A percentile compares a stretch with the other conserved stretches of the same genome.
Conservation (phyloP, 2,329 filamentous ascomycete genomes). For the Ilyonectria mors-panacis region DNA sequence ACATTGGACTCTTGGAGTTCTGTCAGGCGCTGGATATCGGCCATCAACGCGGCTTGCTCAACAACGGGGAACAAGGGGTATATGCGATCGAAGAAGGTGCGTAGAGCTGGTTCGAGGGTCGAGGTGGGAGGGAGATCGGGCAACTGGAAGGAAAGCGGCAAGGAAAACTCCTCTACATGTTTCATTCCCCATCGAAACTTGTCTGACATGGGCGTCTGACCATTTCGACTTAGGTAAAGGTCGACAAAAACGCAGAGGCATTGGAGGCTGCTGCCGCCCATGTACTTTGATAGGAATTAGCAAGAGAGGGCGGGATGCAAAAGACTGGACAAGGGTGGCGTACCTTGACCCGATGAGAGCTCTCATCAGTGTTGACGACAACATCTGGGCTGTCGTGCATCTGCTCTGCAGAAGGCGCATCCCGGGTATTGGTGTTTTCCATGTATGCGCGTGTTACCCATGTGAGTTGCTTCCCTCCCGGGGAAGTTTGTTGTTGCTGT, state of each 20-base stretch:
- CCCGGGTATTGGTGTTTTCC: conserved; percentile 31
- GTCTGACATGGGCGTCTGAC: conserved; percentile 35
- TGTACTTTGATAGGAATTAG: conserved; percentile 31
- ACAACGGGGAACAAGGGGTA: conserved; percentile 38
- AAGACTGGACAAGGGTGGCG: background rate
- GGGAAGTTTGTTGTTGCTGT: conserved; percentile 12
- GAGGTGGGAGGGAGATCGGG: conserved; percentile 36
- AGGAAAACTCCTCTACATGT: conserved; percentile 38
- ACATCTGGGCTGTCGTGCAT: conserved; percentile 40
- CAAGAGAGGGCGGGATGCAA: background rate
- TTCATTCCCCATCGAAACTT: conserved; percentile 43
- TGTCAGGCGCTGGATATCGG: conserved; percentile 34
- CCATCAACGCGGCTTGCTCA: conserved; percentile 35
- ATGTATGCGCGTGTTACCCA: conserved; percentile 44
- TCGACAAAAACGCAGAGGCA: conserved; percentile 39
- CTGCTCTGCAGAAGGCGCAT: conserved; percentile 28
- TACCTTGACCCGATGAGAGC: conserved; percentile 43
- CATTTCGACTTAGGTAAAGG: conserved; percentile 37
- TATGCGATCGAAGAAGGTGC: conserved; percentile 40
- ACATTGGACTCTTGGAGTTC: conserved; percentile 35
- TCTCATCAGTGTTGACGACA: conserved; percentile 42
- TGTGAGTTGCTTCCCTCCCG: conserved; percentile 33
- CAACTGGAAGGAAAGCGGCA: conserved; percentile 32
- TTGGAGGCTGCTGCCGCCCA: conserved; percentile 42
- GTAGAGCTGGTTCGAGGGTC: conserved; percentile 38